Percentiles rank a stretch among this genome's conserved stretches.
Conservation (phyloP, 2,329 filamentous ascomycete genomes). For the Stromatinia cepivora region DNA sequence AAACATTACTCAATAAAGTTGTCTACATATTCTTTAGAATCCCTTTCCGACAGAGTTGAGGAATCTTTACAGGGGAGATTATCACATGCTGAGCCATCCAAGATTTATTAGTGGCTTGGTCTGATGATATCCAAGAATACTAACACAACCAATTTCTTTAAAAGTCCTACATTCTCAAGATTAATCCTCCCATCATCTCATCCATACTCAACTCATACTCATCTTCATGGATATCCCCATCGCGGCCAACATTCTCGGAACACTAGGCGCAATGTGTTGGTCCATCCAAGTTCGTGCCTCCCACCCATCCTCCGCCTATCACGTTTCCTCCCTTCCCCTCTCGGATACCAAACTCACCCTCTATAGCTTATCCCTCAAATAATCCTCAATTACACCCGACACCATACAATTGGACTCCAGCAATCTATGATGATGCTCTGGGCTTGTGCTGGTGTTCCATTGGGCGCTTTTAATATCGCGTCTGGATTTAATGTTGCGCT, state of each 20-base stretch:
- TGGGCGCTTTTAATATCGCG: slow-evolving; percentile 50
- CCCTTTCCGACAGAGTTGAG: neutral
- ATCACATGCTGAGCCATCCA: neutral
- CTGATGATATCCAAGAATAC: neutral
- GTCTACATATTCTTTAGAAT: neutral
- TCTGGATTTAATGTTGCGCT: slow-evolving; percentile 40
- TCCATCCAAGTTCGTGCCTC: slow-evolving; percentile 55
- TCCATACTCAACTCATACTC: too few species aligned
- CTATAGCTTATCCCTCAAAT: slow-evolving; percentile 67
- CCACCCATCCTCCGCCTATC: neutral
- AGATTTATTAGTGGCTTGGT: neutral
- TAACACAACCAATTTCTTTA: neutral
- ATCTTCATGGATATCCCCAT: slow-evolving; percentile 51
- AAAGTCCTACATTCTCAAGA: neutral
- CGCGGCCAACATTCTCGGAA: slow-evolving; percentile 60
- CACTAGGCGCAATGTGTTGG: slow-evolving; percentile 64
- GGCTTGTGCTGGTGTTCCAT: slow-evolving; percentile 65
- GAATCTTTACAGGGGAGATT: neutral
- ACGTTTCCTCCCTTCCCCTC: neutral
- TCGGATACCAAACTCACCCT: neutral
- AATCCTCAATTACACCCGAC: slow-evolving; percentile 64
- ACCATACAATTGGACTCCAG: slow-evolving; percentile 65
- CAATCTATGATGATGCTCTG: slow-evolving; percentile 73
- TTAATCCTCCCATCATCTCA: neutral
- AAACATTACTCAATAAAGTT: neutral